Evolutionary conservation across 2,329 filamentous ascomycete species (phyloP).

Genomic region (Calonectria honghensis): DNA sequence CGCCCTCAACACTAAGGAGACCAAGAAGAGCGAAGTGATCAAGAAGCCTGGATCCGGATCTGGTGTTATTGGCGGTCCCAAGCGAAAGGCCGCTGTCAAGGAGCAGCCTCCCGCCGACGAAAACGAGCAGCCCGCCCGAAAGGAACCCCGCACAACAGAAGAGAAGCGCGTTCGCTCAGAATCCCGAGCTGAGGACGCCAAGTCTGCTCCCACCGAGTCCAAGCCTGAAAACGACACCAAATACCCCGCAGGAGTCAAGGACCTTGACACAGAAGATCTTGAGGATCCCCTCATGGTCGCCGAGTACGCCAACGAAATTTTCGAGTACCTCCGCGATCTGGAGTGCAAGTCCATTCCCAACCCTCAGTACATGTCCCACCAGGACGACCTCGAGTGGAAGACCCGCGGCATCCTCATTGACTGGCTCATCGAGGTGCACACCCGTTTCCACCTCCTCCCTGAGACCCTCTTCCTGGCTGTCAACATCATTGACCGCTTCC

Average conservation of each 20-base stretch:
- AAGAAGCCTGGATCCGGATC: constrained; percentile 84
- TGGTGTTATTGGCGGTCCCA: constrained; percentile 78
- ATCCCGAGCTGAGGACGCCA: constrained; percentile 53
- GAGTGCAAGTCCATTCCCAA: constrained; percentile 89
- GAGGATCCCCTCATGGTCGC: constrained; percentile 98
- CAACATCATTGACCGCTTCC: constrained; percentile 98
- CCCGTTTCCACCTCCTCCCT: constrained; percentile 93
- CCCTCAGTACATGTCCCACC: constrained; percentile 94
- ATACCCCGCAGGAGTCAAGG: constrained; percentile 64
- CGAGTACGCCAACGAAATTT: constrained; percentile 97
- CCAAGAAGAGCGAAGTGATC: constrained; percentile 76
- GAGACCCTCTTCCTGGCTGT: constrained; percentile 97
- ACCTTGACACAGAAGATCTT: constrained; percentile 90
- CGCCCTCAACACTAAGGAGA: constrained; percentile 80
- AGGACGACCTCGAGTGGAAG: constrained; percentile 98
- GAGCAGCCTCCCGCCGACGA: constrained; percentile 77
- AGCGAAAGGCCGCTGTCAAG: constrained; percentile 79
- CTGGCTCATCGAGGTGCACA: constrained; percentile 99
- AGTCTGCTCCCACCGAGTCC: constrained; percentile 45
- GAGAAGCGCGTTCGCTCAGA: constrained; percentile 65
- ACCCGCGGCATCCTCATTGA: constrained; percentile 97
- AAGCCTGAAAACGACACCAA: constrained; percentile 44
- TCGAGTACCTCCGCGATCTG: constrained; percentile 93
- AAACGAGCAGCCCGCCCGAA: constrained; percentile 78
- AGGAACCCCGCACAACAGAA: constrained; percentile 76